Conservation (phyloP, 352 stramenopile genomes). For the Phytophthora tubulina region DNA sequence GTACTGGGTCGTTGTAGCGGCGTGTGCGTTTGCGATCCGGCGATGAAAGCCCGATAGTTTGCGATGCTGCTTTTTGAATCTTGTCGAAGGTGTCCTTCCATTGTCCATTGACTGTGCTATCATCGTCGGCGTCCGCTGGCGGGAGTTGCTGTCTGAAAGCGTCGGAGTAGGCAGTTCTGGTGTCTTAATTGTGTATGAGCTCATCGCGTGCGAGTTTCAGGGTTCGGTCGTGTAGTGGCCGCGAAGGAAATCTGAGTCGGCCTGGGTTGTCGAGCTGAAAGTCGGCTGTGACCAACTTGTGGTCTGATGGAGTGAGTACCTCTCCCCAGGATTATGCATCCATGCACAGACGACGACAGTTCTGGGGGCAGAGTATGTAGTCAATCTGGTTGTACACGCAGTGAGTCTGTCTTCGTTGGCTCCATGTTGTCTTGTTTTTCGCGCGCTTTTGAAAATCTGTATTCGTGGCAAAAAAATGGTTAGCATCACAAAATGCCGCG, state of each 20-base stretch:
- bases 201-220: no score
- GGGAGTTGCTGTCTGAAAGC: no score
- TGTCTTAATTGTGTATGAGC: no score
- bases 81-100: no score
- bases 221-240: no score
- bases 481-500: neutral
- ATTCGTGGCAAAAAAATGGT: neutral
- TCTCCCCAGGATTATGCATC: neutral
- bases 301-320: neutral
- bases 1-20: no score
- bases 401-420: neutral
- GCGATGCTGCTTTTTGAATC: neutral
- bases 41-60: no score
- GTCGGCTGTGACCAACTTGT: conserved; percentile 4
- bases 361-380: neutral
- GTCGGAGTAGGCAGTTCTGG: no score
- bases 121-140: no score
- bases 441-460: conserved; percentile 1
- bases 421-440: conserved; percentile 1
- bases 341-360: neutral
- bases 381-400: conserved; percentile 1
- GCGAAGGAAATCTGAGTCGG: no score
- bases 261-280: neutral
- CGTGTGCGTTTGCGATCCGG: no score
- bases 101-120: no score